Evolutionary conservation across 1,284 basidiomycete genomes (phyloP).

Genomic region (Cryptococcus neoformans): DNA sequence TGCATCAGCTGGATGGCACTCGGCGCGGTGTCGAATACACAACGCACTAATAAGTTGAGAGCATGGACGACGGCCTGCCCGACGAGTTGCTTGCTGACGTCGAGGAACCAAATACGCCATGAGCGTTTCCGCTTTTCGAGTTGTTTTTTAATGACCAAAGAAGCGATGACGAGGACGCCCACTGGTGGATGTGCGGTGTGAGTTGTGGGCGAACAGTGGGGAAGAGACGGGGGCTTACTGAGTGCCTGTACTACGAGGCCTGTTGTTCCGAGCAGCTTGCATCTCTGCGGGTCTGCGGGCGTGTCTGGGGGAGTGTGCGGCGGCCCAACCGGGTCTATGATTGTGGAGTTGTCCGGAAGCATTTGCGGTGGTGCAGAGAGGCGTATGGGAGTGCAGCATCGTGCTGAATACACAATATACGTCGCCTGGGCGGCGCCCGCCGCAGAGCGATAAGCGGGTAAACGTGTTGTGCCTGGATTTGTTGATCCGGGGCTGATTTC

Average conservation of each 20-base stretch:
- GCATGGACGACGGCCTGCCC: constrained; percentile 89
- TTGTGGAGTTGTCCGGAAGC: neutral
- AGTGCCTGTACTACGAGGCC: constrained; percentile 48
- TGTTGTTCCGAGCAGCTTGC: constrained; percentile 51
- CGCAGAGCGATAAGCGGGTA: too few species aligned
- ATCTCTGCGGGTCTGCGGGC: constrained; percentile 27
- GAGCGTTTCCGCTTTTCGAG: constrained; percentile 77
- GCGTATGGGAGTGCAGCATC: too few species aligned
- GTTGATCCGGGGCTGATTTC: too few species aligned
- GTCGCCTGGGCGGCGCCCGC: too few species aligned
- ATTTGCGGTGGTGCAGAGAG: neutral
- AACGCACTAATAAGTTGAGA: constrained; percentile 72
- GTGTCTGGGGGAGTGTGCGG: neutral
- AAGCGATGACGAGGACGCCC: constrained; percentile 81
- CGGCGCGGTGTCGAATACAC: neutral
- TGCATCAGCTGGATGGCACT: neutral
- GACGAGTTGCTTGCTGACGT: constrained; percentile 86
- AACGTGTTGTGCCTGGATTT: too few species aligned
- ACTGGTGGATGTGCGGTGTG: constrained; percentile 54
- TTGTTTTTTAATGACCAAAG: constrained; percentile 83
- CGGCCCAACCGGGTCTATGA: neutral
- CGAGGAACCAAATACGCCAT: constrained; percentile 92
- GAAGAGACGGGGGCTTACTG: constrained; percentile 12
- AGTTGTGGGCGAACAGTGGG: too few species aligned
- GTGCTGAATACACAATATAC: too few species aligned